phyloP scores from a whole-genome alignment of 179 eudicot genomes.

The Kewa caespitosa region DNA sequence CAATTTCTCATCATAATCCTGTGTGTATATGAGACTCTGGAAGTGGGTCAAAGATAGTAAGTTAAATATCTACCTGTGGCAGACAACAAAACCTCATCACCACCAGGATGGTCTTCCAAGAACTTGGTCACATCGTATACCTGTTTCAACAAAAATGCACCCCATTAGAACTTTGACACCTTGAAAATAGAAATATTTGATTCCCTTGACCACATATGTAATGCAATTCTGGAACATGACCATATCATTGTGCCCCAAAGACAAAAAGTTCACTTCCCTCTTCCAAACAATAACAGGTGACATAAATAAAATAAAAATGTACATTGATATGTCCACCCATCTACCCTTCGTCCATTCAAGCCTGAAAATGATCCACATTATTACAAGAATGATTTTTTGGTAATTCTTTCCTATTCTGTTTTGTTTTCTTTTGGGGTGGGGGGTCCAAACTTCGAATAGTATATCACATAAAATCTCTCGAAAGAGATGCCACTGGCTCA shows the following conservation, averaged over 20 bases:
- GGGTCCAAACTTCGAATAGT: no score
- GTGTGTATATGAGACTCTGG: not conserved
- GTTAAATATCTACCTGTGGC: conserved; percentile 39
- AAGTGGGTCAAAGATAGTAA: not conserved
- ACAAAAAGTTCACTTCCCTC: not conserved
- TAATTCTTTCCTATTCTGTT: no score
- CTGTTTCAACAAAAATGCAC: conserved; percentile 20
- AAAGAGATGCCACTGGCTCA: not conserved
- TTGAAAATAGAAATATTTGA: not conserved
- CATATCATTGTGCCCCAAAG: not conserved
- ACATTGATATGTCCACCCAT: not conserved
- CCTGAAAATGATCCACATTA: not conserved
- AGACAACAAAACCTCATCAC: conserved; percentile 49
- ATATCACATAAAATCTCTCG: not conserved
- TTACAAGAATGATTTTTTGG: not conserved
- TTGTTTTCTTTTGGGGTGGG: not conserved
- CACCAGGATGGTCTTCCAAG: conserved; percentile 60
- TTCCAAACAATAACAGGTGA: no score
- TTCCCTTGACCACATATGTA: not conserved
- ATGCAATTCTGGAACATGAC: not conserved
- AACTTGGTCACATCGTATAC: conserved; percentile 52
- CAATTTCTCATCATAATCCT: no score
- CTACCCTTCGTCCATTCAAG: not conserved
- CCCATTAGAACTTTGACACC: not conserved
- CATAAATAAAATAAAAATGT: not conserved